Base-by-base conservation (phyloP, 805 yeast species). In the Clavispora asparagi region DNA sequence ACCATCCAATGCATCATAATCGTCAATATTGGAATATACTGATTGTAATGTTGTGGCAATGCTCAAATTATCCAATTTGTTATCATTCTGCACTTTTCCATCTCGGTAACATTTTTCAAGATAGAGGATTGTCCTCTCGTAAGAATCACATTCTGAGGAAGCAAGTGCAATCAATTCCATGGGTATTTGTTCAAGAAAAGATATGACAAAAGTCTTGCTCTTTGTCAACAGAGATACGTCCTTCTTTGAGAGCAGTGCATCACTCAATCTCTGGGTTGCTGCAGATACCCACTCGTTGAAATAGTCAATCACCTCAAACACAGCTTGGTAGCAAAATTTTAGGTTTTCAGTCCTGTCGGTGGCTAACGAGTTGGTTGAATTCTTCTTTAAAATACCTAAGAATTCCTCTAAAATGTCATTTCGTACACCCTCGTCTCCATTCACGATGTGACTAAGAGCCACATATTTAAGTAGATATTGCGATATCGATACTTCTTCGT, bases 1-100 rank as follows among this genome's bases (percentile, higher is more conserved):
- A 19, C 99, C 99, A 59, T 87, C 91, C 29, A 94, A 71, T 0
- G 96, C 83, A 68, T 94, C 99, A 32, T 83, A 76, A 58, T 95
- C 99, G 56, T 89, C 92, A 41, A 94, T 80, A 47, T 81, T 85
- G 7, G 96, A 84, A 62, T 94, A 94, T 70, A 91, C 86, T 26
- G 77, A 75, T 55, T 88, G 89, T n/a, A 94, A 64, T 6, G 82
- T 73, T 1, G 69, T 61, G 19, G 73, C 74, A 56, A 67, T 70
- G 50, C 58, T 71, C 64, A 55, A 65, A 43, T 73, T 60, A 16
- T 57, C 70, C 51, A 68, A 62, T 30, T 53, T 53, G 40, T 40
- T 32, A 23, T 61, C 50, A 43, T 53, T 63, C 17, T 54, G 50
- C 1, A 60, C 56, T 35, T 57, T 54, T 1, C 62, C 67, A 16